Base-by-base conservation (phyloP, 1,284 basidiomycete genomes). In the Cryptococcus amylolentus region DNA sequence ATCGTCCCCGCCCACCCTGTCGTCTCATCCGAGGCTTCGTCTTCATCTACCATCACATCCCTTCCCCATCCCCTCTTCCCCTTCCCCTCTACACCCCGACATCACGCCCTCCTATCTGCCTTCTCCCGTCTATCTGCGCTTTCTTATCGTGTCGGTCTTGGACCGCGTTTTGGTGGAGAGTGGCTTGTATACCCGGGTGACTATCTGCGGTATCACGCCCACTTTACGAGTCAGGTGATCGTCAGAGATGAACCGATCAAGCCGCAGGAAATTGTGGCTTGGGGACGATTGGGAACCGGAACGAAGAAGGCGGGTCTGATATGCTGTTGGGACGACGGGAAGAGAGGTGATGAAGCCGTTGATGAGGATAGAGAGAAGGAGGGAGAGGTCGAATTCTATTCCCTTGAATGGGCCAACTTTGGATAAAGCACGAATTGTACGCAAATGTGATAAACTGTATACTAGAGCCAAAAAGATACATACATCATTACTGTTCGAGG, bases 121-220 rank as follows among this genome's bases (percentile, higher is more conserved):
- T 76, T 73, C 60, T 60, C 70, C 3, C 56, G 61, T 9, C 60
- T 76, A 2, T 61, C 67, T 16, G 42, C 42, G 4, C 67, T 43
- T 61, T 77, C 61, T 16, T 69, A 58, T 62, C 72, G 62, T 81
- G 88, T 47, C 82, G 86, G 23, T 72, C 83, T 54, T 86, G 91
- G 7, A 75, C 82, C 48, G 53, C 67, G 50, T 67, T 99, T 99
- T 69, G 96, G 96, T 7, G 94, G 93, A 1, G 91, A 97, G 68
- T 97, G 92, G 75, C 79, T 98, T 42, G 88, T 97, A 1, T 99
- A 99, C 78, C 96, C 96, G 51, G 94, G 94, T 52, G 96, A 99
- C 71, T 93, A 94, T 5, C 78, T 98, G 35, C 83, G 96, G 16
- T 99, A 96, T 73, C 96, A 99, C 69, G 95, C 93, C 1, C 96